These are phyloP conservation scores for Millerago galiae DNA, from an alignment of 805 yeast genomes.

Conservation along the genomic window DNA sequence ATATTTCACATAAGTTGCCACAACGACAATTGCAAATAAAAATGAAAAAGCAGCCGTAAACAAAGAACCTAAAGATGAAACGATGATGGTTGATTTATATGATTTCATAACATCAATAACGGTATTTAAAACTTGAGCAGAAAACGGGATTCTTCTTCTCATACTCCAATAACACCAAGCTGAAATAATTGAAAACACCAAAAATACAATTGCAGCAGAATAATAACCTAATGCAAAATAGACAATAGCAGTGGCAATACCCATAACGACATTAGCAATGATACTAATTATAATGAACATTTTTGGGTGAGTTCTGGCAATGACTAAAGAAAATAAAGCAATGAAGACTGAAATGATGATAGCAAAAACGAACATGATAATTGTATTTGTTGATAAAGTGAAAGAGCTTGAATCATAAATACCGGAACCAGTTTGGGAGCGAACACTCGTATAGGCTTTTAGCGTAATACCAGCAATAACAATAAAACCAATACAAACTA, in stretches of 20 bases:
- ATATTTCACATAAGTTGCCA: constrained; percentile 73
- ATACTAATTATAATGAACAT: constrained; percentile 65
- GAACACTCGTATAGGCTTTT: constrained; percentile 52
- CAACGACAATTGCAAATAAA: constrained; percentile 60
- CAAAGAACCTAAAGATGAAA: constrained; percentile 54
- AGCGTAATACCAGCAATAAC: constrained; percentile 66
- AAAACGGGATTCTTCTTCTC: constrained; percentile 65
- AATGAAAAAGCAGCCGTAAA: constrained; percentile 57
- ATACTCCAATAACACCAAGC: constrained; percentile 71
- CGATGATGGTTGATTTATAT: constrained; percentile 62
- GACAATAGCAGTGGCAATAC: constrained; percentile 71
- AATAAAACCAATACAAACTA: constrained; percentile 56
- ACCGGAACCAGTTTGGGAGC: constrained; percentile 52
- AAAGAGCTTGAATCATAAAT: constrained; percentile 51
- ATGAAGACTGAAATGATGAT: constrained; percentile 54
- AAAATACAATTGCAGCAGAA: constrained; percentile 74
- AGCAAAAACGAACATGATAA: constrained; percentile 61
- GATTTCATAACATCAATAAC: constrained; percentile 72
- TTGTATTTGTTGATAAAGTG: constrained; percentile 69
- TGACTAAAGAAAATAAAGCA: constrained; percentile 46
- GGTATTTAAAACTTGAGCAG: constrained; percentile 60
- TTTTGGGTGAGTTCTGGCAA: constrained; percentile 61
- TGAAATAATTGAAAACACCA: constrained; percentile 55
- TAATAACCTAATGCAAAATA: constrained; percentile 63
- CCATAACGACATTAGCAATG: constrained; percentile 57